Conservation (phyloP, 164 flowering plant genomes). For the Umbilicus rupestris region DNA sequence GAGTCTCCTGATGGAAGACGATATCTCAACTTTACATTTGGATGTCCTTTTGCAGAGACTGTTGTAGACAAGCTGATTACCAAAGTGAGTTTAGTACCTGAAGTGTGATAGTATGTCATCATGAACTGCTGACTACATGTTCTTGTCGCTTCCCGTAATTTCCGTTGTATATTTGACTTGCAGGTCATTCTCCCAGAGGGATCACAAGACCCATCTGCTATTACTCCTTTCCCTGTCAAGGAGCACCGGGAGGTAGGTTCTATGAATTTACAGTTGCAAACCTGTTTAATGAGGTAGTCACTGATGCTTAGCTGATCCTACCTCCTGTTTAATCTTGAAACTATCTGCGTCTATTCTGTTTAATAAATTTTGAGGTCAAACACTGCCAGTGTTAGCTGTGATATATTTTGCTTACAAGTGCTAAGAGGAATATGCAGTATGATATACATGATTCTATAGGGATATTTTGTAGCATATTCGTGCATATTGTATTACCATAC, state of each 20-base stretch:
- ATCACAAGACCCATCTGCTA: constrained; percentile 62
- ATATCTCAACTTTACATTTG: constrained; percentile 85
- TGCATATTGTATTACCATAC: too few species aligned
- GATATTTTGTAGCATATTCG: too few species aligned
- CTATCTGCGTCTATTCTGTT: not conserved
- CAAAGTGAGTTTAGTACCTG: constrained; percentile 39
- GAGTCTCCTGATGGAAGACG: constrained; percentile 79
- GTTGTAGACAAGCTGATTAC: constrained; percentile 75
- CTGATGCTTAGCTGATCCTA: not conserved
- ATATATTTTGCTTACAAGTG: too few species aligned
- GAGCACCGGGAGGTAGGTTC: constrained; percentile 60
- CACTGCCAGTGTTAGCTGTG: not conserved
- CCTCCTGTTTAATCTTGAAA: not conserved
- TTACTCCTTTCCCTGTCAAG: constrained; percentile 61
- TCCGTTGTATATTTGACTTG: constrained; percentile 12
- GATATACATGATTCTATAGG: too few species aligned
- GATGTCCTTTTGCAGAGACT: constrained; percentile 75
- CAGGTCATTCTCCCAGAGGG: constrained; percentile 97
- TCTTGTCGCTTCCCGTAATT: constrained; percentile 5
- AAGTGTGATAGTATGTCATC: not conserved
- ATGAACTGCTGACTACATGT: not conserved
- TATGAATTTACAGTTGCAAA: not conserved
- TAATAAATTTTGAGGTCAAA: too few species aligned
- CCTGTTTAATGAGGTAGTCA: not conserved
- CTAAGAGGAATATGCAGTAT: too few species aligned